Base-by-base conservation (phyloP, 140 eudicot genomes). In the Ambrosia hybrid region DNA sequence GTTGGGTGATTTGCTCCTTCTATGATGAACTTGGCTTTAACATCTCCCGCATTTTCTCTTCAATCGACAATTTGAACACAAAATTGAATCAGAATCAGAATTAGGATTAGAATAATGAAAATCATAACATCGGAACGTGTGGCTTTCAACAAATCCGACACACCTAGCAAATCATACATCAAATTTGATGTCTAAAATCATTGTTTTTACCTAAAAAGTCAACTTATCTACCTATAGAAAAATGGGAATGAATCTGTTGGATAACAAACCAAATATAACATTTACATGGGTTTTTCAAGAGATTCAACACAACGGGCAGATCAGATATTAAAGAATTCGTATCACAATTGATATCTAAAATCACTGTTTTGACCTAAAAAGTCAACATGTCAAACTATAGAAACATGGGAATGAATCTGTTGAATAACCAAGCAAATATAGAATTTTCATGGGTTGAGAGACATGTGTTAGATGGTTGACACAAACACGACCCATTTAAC, bases 1-100 rank as follows among this genome's bases (percentile, higher is more conserved):
- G 86, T 84, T 16, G 96, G 97, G 78, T 91, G 97, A 78, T 91
- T 88, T 21, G 96, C 96, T 36, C 86, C 97, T 76, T 91, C 97
- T 11, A 91, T 70, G 70, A 91, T 80, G 66, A 78, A 88, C 73
- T 91, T 88, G 65, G 97, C 93, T 81, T 67, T 86, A 4, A 91
- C 85, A 36, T 82, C 67, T 14, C 71, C 83, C 2, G 96, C 97
- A 79, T 91, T 91, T 72, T 84, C 93, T 66, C 97, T 88, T 81
- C 61, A 71, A 46, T 21, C 16, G 55, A 74, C 21, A 56, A 78
- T 33, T 68, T 6, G 21, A 73, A 39, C 7, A 51, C 59, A 14
- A 69, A 65, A 12, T 26, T 7, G 15, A 66, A 13, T 39, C 2
- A 5, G 37, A 76, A 72, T n/a, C n/a, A n/a, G n/a, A n/a, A n/a